Percentiles rank a stretch among this genome's conserved stretches.
phyloP scores from a whole-genome alignment of 2,329 filamentous ascomycete species.

The Albifimbria verrucaria region DNA sequence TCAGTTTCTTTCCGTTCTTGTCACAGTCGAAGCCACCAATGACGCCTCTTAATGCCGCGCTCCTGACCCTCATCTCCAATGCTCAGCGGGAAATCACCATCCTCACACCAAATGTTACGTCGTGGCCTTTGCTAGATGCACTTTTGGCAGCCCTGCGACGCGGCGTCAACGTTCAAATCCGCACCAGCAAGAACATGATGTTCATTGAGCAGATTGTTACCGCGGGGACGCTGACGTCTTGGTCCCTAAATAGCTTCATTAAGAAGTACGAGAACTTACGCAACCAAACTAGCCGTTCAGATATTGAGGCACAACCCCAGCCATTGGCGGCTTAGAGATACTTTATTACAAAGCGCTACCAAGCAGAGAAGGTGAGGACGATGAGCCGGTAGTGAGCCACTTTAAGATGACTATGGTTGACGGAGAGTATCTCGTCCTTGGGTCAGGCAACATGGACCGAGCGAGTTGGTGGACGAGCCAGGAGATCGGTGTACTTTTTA shows the following conservation, averaged over 20 bases:
- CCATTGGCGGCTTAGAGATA: constrained; percentile 51
- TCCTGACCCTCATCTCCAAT: constrained; percentile 57
- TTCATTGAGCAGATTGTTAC: constrained; percentile 77
- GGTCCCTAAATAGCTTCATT: constrained; percentile 59
- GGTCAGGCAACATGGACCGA: constrained; percentile 80
- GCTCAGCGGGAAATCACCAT: constrained; percentile 62
- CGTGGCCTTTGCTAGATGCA: constrained; percentile 58
- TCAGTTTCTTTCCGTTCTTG: constrained; percentile 57
- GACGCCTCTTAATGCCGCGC: constrained; percentile 65
- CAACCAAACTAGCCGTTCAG: constrained; percentile 12
- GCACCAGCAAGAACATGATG: constrained; percentile 71
- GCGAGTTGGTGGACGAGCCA: constrained; percentile 87
- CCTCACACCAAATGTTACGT: constrained; percentile 77
- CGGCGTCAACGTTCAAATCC: constrained; percentile 65
- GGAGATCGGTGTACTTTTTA: constrained; percentile 68
- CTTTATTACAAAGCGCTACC: constrained; percentile 52
- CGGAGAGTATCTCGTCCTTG: constrained; percentile 62
- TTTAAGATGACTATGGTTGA: constrained; percentile 77
- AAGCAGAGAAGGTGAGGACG: constrained; percentile 22
- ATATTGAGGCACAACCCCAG: constrained; percentile 40
- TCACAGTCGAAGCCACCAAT: constrained; percentile 46
- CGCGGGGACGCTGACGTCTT: constrained; percentile 68
- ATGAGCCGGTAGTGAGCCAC: constrained; percentile 70
- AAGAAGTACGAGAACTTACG: constrained; percentile 44
- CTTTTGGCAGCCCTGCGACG: constrained; percentile 59